phyloP scores from a whole-genome alignment of 768 basidiomycete species.

The Tulasnella sp. region DNA sequence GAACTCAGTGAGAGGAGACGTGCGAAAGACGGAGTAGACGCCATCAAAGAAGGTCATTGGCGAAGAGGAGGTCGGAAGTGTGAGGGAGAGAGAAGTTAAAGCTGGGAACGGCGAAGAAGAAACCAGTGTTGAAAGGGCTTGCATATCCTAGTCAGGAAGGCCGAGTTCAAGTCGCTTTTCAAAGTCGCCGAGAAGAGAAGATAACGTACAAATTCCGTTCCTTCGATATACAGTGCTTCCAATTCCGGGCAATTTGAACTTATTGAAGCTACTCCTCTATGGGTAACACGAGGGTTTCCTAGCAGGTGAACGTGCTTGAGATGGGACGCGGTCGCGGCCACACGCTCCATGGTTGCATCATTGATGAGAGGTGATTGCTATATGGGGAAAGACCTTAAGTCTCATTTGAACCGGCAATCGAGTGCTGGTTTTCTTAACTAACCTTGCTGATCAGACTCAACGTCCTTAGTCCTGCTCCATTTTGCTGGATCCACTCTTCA shows the following conservation, averaged over 20 bases:
- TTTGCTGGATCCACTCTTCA: constrained; percentile 54
- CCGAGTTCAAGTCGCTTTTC: constrained; percentile 65
- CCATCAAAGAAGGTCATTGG: constrained; percentile 51
- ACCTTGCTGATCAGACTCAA: constrained; percentile 76
- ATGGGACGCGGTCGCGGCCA: constrained; percentile 55
- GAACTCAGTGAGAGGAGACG: constrained; percentile 59
- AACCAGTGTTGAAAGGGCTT: constrained; percentile 35
- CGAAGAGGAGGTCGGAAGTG: constrained; percentile 1
- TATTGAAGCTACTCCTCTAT: constrained; percentile 59
- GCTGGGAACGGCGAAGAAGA: neutral
- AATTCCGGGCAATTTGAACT: constrained; percentile 56
- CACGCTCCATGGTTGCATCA: constrained; percentile 55
- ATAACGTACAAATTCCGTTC: constrained; percentile 37
- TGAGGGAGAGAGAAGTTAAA: constrained; percentile 25
- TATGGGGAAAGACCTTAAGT: neutral
- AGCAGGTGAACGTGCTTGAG: constrained; percentile 63
- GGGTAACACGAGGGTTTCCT: constrained; percentile 71
- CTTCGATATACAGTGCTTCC: constrained; percentile 61
- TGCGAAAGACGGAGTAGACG: constrained; percentile 51
- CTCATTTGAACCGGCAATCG: neutral
- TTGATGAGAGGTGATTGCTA: constrained; percentile 57
- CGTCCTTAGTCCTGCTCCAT: constrained; percentile 54
- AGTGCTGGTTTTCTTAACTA: constrained; percentile 32
- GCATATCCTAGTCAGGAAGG: constrained; percentile 46
- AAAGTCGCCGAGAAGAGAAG: neutral